Evolutionary conservation across 768 basidiomycete genomes (phyloP), one percentile per base, ranked within the genome.

Genomic region (Boletus tylopilopsis): DNA sequence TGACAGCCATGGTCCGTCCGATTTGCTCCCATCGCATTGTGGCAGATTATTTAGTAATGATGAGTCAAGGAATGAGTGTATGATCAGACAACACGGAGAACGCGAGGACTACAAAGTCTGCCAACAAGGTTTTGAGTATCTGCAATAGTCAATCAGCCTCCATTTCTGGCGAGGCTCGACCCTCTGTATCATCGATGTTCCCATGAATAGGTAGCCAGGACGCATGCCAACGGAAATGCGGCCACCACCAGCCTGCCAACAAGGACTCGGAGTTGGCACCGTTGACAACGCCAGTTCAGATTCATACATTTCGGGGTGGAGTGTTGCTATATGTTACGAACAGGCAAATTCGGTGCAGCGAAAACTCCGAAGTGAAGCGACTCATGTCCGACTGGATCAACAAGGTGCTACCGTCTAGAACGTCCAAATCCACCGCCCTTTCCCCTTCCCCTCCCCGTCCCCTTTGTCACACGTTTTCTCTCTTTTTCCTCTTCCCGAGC

Each of bases 401-500:
- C 47, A 16, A 16, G n/a, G 6, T 6, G 27, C 45, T 64, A 68
- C 44, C 68, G 56, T 42, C 63, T 63, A 10, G 59, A 30, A 1
- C 53, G 59, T 27, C 55, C 40, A 5, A 13, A 44, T 19, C 63
- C 61, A 21, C 59, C 54, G 15, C 54, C 61, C 47, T 49, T 66
- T 18, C 54, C 61, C 39, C 54, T 66, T 11, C n/a, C n/a, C 47
- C 51, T 65, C 16, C 54, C 61, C 47, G 49, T 66, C 19, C 54
- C 61, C 39, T 53, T 66, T 11, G 56, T 50, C 2, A 64, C 68
- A 12, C 67, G 64, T 45, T 82, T 88, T 59, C 82, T 72, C 51
- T 87, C 86, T 56, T 75, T 73, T 58, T 90, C 89, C 62, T 93
- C 90, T 59, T 91, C 86, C 59, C 75, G 81, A 22, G 90, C 90